Conservation (phyloP, 2,329 filamentous ascomycete genomes). For the Zopfia rhizophila region DNA sequence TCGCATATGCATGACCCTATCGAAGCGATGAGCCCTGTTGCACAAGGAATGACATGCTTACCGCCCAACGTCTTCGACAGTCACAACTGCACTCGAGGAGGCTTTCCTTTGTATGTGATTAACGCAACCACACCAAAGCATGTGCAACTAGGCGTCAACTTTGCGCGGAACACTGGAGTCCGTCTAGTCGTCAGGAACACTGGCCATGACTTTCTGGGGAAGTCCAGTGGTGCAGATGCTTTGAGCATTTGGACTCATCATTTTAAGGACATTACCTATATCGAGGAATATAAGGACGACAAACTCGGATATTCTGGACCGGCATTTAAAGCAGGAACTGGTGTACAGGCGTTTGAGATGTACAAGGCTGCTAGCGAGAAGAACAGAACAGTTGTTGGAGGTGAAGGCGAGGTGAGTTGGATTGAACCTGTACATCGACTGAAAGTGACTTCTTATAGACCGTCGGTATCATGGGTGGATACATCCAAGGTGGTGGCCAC, state of each 20-base stretch:
- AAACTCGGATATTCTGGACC: conserved; percentile 54
- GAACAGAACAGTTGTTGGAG: conserved; percentile 63
- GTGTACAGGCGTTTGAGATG: conserved; percentile 64
- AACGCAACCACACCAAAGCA: conserved; percentile 49
- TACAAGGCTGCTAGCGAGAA: conserved; percentile 61
- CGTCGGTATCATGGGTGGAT: conserved; percentile 62
- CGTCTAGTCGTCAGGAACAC: conserved; percentile 49
- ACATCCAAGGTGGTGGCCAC: conserved; percentile 64
- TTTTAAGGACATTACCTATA: conserved; percentile 48
- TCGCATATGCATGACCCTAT: conserved; percentile 47
- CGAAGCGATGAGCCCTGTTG: conserved; percentile 50
- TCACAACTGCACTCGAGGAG: conserved; percentile 48
- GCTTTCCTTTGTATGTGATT: conserved; percentile 48
- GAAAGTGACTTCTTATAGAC: conserved; percentile 38
- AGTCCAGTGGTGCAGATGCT: conserved; percentile 45
- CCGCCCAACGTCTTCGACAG: conserved; percentile 46
- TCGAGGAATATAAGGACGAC: conserved; percentile 44
- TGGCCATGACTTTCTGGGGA: conserved; percentile 49
- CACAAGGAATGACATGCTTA: conserved; percentile 51
- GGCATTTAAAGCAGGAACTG: conserved; percentile 66
- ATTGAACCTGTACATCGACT: not conserved
- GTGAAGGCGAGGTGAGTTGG: conserved; percentile 53
- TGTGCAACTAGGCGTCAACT: conserved; percentile 49
- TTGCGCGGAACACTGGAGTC: conserved; percentile 45
- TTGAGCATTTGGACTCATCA: conserved; percentile 51